These are phyloP conservation scores for Gastrolobium villosum DNA, from an alignment of 306 rosid species.

Conservation along the genomic window DNA sequence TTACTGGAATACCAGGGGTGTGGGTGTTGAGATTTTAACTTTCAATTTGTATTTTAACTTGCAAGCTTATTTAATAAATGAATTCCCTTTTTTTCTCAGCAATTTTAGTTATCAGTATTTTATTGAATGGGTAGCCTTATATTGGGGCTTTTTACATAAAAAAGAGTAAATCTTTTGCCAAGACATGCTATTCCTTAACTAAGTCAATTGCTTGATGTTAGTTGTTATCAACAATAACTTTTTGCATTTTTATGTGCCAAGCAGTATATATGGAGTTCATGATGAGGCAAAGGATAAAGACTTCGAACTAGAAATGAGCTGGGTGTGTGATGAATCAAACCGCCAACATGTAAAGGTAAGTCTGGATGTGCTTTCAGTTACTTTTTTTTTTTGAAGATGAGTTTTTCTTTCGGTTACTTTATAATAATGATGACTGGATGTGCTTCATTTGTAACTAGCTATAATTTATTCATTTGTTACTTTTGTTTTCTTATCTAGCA, in stretches of 20 bases:
- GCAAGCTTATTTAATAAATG: neutral
- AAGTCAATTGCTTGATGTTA: constrained; percentile 28
- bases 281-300: constrained; percentile 99
- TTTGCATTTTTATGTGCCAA: constrained; percentile 19
- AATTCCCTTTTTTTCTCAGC: neutral
- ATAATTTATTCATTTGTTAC: neutral
- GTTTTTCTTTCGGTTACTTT: constrained; percentile 6
- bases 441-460: neutral
- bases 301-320: constrained; percentile 94
- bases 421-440: neutral
- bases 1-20: neutral
- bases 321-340: constrained; percentile 98
- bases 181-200: neutral
- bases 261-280: constrained; percentile 94
- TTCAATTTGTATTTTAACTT: constrained; percentile 11
- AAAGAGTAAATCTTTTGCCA: neutral
- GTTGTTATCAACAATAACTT: constrained; percentile 9
- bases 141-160: neutral
- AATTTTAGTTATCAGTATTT: constrained; percentile 6
- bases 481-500: neutral
- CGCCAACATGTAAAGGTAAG: constrained; percentile 92
- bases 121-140: constrained; percentile 4
- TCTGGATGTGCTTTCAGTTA: constrained; percentile 11
- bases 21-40: constrained; percentile 3
- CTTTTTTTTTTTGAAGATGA: neutral